Conservation (phyloP, 192 early-diverging fungal genomes). For the Gryganskiella cystojenkinii region DNA sequence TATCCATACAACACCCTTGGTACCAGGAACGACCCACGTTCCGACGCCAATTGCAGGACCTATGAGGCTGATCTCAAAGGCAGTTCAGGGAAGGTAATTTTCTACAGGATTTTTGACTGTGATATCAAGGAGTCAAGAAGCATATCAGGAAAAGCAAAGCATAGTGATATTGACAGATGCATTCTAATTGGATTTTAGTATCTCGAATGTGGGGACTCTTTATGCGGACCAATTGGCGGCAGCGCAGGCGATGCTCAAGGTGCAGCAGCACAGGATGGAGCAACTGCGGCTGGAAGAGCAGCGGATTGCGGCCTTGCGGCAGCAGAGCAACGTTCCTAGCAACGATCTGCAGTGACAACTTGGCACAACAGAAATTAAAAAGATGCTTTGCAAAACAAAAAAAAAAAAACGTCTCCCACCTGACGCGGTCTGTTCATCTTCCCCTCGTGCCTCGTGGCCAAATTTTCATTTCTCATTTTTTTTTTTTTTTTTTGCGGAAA, state of each 20-base stretch:
- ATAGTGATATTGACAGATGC: not conserved
- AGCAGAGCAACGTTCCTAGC: slow-evolving; percentile 4
- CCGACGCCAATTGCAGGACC: slow-evolving; percentile 34
- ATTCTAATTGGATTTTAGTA: slow-evolving; percentile 2
- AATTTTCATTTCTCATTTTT: no score
- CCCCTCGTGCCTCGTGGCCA: no score
- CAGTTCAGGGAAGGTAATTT: slow-evolving; percentile 42
- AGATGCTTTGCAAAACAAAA: not conserved
- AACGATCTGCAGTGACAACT: not conserved
- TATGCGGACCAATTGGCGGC: slow-evolving; percentile 30
- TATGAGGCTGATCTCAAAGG: slow-evolving; percentile 27
- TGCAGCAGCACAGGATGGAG: slow-evolving; percentile 39
- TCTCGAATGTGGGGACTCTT: slow-evolving; percentile 20
- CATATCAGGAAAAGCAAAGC: no score
- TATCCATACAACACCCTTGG: slow-evolving; percentile 3
- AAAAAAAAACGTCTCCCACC: not conserved
- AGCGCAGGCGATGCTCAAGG: slow-evolving; percentile 34
- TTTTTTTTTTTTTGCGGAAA: no score
- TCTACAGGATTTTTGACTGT: no score
- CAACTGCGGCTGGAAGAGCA: slow-evolving; percentile 33
- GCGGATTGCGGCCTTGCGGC: slow-evolving; percentile 19
- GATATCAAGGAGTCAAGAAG: no score
- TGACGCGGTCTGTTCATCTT: not conserved
- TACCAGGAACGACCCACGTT: slow-evolving; percentile 4
- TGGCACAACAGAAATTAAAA: not conserved